Conservation (phyloP, 129 eudicot genomes). For the Solidago caesia region DNA sequence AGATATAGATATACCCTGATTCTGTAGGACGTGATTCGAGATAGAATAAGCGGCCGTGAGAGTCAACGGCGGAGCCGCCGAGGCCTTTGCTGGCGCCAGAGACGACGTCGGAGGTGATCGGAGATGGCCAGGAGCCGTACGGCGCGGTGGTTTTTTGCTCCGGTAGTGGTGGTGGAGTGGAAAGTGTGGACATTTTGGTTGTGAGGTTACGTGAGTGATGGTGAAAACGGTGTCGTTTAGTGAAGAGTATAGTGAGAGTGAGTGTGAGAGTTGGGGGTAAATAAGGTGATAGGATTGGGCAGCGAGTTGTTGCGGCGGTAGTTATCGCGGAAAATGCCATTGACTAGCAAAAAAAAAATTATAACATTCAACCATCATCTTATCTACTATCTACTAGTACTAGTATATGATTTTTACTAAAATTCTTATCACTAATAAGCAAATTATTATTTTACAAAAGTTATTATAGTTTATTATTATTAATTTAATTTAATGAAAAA, state of each 20-base stretch:
- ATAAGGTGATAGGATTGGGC: conserved; percentile 9
- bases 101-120: conserved; percentile 82
- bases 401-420: no score
- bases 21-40: conserved; percentile 89
- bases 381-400: no score
- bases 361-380: no score
- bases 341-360: not conserved
- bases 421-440: no score
- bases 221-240: conserved; percentile 3
- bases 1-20: conserved; percentile 53
- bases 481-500: no score
- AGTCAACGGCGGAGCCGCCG: conserved; percentile 74
- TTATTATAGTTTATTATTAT: no score
- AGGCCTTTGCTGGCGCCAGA: conserved; percentile 85
- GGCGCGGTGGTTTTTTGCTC: conserved; percentile 60
- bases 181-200: conserved; percentile 41
- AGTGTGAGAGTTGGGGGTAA: not conserved
- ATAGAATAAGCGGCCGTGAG: conserved; percentile 76
- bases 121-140: conserved; percentile 92
- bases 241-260: conserved; percentile 28
- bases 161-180: conserved; percentile 29
- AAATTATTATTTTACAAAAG: no score
- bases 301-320: conserved; percentile 23
- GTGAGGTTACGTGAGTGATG: conserved; percentile 17
- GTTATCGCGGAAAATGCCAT: conserved; percentile 33